These are phyloP conservation scores for Irpex lacteus DNA, from an alignment of 1,284 basidiomycete genomes.

Conservation along the genomic window DNA sequence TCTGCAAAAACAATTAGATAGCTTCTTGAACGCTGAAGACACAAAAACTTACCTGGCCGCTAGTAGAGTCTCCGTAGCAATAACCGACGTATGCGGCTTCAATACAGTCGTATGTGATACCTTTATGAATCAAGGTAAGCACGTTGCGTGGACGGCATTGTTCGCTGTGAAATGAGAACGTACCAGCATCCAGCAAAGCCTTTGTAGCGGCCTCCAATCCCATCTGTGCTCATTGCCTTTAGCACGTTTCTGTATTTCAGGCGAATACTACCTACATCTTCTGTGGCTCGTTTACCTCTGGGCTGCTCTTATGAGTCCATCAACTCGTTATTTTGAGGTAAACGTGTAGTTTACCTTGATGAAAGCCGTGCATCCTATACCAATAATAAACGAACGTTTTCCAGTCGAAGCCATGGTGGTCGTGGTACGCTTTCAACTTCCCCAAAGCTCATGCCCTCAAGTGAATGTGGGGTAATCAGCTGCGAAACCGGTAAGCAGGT, in stretches of 20 bases:
- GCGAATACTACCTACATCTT: conserved; percentile 45
- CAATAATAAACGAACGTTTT: conserved; percentile 67
- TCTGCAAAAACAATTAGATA: conserved; percentile 31
- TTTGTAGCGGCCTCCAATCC: conserved; percentile 83
- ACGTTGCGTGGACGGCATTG: not conserved
- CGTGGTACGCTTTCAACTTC: not conserved
- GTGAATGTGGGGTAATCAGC: not conserved
- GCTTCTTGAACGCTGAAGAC: not conserved
- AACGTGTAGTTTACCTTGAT: conserved; percentile 54
- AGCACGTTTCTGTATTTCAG: not conserved
- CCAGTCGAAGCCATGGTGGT: conserved; percentile 31
- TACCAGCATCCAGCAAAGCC: conserved; percentile 81
- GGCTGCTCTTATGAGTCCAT: conserved; percentile 43
- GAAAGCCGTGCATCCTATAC: conserved; percentile 79
- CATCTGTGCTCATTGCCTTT: conserved; percentile 44
- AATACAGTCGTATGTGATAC: conserved; percentile 77
- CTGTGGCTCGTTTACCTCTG: conserved; percentile 58
- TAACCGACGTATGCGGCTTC: conserved; percentile 81
- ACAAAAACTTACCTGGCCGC: conserved; percentile 60
- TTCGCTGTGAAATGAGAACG: conserved; percentile 6
- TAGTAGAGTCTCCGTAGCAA: conserved; percentile 78
- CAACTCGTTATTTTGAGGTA: conserved; percentile 54
- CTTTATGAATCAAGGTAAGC: conserved; percentile 29
- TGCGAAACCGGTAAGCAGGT: not conserved
- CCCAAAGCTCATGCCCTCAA: not conserved